Percentiles rank a stretch among this genome's conserved stretches.
phyloP scores from a whole-genome alignment of 805 yeast genomes.

The Tetrapisispora arboricola region DNA sequence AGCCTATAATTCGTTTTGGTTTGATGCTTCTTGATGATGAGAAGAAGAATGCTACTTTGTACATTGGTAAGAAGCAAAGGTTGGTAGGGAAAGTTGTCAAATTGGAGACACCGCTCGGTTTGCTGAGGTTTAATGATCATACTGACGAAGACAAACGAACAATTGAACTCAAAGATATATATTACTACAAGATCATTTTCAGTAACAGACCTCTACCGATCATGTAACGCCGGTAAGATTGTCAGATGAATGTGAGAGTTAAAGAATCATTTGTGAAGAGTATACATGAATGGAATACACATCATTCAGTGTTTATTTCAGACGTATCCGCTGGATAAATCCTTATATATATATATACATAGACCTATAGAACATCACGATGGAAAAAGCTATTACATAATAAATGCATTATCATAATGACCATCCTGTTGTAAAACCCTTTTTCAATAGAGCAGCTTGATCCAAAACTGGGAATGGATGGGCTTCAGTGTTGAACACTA shows the following conservation, averaged over 20 bases:
- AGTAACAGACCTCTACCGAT: conserved; percentile 66
- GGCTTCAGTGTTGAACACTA: conserved; percentile 86
- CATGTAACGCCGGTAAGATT: conserved; percentile 38
- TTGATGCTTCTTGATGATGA: conserved; percentile 14
- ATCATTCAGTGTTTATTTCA: not conserved
- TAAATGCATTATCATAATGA: conserved; percentile 9
- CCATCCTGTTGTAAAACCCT: conserved; percentile 24
- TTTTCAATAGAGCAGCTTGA: conserved; percentile 5
- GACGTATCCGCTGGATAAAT: no score
- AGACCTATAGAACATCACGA: not conserved
- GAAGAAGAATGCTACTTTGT: conserved; percentile 41
- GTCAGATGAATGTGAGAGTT: no score
- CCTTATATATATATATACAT: not conserved
- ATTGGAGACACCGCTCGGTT: conserved; percentile 55
- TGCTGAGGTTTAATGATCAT: conserved; percentile 35
- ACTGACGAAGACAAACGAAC: conserved; percentile 15
- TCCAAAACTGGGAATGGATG: conserved; percentile 76
- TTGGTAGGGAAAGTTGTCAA: conserved; percentile 50
- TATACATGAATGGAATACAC: no score
- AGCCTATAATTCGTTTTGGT: conserved; percentile 20
- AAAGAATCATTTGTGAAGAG: no score
- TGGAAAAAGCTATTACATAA: no score
- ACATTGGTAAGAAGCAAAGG: conserved; percentile 61
- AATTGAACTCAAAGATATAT: conserved; percentile 49
- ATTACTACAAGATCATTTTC: conserved; percentile 50